phyloP scores from a whole-genome alignment of 306 rosid species.

The Cercis canadensis region DNA sequence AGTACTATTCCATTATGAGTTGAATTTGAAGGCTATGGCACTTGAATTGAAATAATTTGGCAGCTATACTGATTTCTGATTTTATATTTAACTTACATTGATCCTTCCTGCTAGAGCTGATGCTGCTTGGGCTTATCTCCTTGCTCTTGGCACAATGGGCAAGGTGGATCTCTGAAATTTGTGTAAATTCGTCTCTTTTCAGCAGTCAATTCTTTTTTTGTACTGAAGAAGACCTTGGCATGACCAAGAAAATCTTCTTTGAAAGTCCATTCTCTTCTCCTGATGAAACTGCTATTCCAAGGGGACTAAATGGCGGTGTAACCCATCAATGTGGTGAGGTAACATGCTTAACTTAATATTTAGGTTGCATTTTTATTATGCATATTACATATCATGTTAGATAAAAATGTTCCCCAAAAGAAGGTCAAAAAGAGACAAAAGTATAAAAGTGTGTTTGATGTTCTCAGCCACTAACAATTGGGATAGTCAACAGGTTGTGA shows the following conservation, averaged over 20 bases:
- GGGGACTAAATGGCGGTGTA: conserved; percentile 39
- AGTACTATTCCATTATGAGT: conserved; percentile 1
- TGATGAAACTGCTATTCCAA: conserved; percentile 50
- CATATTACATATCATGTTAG: background rate
- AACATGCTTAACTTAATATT: conserved; percentile 29
- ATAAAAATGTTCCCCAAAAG: background rate
- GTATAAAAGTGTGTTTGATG: background rate
- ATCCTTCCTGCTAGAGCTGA: conserved; percentile 70
- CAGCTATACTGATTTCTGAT: background rate
- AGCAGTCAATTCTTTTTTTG: conserved; percentile 73
- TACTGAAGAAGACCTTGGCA: conserved; percentile 61
- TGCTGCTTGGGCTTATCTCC: conserved; percentile 96
- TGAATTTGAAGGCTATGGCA: background rate
- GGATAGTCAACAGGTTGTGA: too few species aligned
- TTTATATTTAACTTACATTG: conserved; percentile 26
- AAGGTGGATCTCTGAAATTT: conserved; percentile 89
- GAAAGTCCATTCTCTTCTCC: conserved; percentile 50
- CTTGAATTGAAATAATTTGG: background rate
- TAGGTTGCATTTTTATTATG: background rate
- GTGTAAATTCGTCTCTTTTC: conserved; percentile 84
- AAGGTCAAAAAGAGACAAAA: background rate
- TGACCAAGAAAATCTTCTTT: conserved; percentile 37
- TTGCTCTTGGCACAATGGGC: conserved; percentile 90
- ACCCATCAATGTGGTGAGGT: conserved; percentile 81
- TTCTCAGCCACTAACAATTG: background rate